These are phyloP conservation scores for Trifolium dubium DNA, from an alignment of 306 rosid species.

Conservation along the genomic window DNA sequence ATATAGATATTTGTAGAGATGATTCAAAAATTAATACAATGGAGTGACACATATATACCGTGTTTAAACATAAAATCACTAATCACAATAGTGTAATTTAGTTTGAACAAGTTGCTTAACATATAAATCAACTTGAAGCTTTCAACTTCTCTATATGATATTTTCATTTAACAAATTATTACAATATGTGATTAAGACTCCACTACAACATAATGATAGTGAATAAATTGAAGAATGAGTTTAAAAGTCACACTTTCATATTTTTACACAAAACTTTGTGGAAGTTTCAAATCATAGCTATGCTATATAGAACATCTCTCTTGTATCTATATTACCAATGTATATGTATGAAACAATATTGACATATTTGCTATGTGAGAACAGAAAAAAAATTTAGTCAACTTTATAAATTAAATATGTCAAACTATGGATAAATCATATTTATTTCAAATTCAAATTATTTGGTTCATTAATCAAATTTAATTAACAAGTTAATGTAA, in stretches of 20 bases:
- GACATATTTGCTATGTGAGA: too few species aligned
- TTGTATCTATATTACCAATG: too few species aligned
- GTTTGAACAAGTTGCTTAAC: conserved; percentile 66
- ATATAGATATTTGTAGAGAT: neutral
- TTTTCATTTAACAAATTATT: too few species aligned
- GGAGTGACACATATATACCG: conserved; percentile 51
- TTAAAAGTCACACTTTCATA: too few species aligned
- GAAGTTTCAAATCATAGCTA: neutral
- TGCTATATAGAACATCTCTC: neutral
- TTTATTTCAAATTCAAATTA: neutral
- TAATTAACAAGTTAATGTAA: neutral
- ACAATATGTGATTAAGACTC: neutral
- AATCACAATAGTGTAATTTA: conserved; percentile 64
- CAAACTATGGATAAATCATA: neutral
- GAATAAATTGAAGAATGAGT: too few species aligned
- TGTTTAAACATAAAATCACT: conserved; percentile 74
- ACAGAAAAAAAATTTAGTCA: neutral
- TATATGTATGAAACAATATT: too few species aligned
- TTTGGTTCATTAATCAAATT: neutral
- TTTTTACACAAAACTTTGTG: too few species aligned
- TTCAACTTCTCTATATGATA: conserved; percentile 49
- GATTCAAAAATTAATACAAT: too few species aligned
- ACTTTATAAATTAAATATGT: neutral
- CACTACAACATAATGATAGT: too few species aligned
- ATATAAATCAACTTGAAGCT: conserved; percentile 76